A percentile compares a stretch with the other conserved stretches of the same genome.
Evolutionary conservation across 2,329 filamentous ascomycete species (phyloP).

Genomic region (Aspergillus neoniger): DNA sequence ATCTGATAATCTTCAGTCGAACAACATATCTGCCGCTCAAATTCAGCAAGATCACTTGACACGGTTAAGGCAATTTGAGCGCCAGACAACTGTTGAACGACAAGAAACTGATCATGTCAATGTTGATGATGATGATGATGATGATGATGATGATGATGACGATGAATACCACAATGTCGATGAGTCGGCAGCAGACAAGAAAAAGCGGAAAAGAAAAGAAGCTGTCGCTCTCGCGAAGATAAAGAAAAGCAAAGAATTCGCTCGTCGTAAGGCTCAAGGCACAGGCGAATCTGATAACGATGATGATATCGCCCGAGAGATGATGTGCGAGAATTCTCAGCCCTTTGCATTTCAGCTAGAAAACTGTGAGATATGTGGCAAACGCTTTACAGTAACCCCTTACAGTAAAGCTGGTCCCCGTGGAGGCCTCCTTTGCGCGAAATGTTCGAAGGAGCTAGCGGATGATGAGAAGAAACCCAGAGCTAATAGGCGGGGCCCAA

Average conservation of each 20-base stretch:
- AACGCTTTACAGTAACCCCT: constrained; percentile 88
- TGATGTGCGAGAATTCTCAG: constrained; percentile 57
- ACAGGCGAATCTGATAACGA: constrained; percentile 48
- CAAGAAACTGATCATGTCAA: constrained; percentile 28
- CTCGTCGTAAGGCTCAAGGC: constrained; percentile 45
- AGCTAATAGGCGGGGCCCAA: constrained; percentile 56
- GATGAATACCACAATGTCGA: constrained; percentile 34
- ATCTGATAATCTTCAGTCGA: constrained; percentile 46
- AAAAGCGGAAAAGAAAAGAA: constrained; percentile 60
- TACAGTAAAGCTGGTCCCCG: constrained; percentile 80
- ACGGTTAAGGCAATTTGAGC: constrained; percentile 53
- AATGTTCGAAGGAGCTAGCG: constrained; percentile 74
- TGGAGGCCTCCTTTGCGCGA: constrained; percentile 81
- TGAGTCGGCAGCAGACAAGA: constrained; percentile 49
- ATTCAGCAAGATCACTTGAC: constrained; percentile 62
- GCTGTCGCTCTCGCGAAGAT: constrained; percentile 48
- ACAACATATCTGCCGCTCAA: constrained; percentile 66
- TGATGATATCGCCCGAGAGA: constrained; percentile 50
- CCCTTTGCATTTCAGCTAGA: constrained; percentile 82
- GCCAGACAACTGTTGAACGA: constrained; percentile 33
- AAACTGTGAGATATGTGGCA: constrained; percentile 81
- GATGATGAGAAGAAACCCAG: constrained; percentile 63
- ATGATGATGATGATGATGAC: constrained; percentile 34
- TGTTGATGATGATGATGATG: constrained; percentile 32
- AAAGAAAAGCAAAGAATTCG: constrained; percentile 55